These are phyloP conservation scores for Phyllosticta paracitricarpa DNA, from an alignment of 2,329 filamentous ascomycete species.

Conservation along the genomic window DNA sequence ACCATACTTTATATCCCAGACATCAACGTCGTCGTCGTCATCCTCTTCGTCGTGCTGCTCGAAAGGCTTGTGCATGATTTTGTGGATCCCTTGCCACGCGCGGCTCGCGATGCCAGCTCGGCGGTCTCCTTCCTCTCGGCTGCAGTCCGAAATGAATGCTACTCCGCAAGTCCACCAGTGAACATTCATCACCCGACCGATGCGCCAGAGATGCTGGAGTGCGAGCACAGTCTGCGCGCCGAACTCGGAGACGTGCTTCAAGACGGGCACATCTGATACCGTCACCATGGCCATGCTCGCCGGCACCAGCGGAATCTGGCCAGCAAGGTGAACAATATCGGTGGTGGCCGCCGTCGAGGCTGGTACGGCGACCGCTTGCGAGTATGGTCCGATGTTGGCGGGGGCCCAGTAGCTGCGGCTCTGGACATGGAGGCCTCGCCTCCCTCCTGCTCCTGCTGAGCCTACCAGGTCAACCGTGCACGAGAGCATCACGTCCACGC, in stretches of 20 bases:
- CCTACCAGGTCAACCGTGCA: constrained; percentile 27
- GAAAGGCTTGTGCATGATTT: constrained; percentile 21
- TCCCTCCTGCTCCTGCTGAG: constrained; percentile 6
- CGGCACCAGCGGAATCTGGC: constrained; percentile 83
- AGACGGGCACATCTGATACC: constrained; percentile 11
- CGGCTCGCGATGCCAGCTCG: constrained; percentile 29
- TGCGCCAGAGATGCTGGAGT: constrained; percentile 81
- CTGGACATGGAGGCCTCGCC: constrained; percentile 71
- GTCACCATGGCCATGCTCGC: constrained; percentile 57
- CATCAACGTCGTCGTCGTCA: constrained; percentile 46
- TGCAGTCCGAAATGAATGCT: constrained; percentile 55
- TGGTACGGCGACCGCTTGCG: constrained; percentile 63
- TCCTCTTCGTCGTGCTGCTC: constrained; percentile 41
- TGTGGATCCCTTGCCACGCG: constrained; percentile 34
- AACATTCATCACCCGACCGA: constrained; percentile 62
- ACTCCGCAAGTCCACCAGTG: constrained; percentile 66
- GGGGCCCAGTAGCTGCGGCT: constrained; percentile 94
- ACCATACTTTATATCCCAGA: constrained; percentile 56
- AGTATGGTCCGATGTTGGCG: constrained; percentile 95
- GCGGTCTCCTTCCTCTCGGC: constrained; percentile 14
- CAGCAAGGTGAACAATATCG: constrained; percentile 59
- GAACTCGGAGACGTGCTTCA: constrained; percentile 29
- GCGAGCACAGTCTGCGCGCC: constrained; percentile 57
- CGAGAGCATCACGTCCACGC: constrained; percentile 51
- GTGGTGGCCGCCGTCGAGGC: constrained; percentile 17